Base-by-base conservation (phyloP, 192 early-diverging fungal species). In the Coemansia sp. region DNA sequence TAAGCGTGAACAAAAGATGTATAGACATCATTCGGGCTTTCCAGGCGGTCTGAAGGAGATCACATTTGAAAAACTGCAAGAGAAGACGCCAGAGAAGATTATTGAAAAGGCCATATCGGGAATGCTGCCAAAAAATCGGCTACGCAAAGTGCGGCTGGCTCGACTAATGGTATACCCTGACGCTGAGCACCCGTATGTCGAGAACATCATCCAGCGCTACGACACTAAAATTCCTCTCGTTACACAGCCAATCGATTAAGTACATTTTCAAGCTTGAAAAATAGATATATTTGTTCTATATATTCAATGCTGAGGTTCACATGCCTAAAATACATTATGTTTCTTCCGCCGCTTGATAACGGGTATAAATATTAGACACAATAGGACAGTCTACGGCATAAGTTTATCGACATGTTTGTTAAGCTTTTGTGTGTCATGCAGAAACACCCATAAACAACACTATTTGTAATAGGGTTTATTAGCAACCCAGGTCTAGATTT, bases 91-190 rank as follows among this genome's bases (percentile, higher is more conserved):
- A 0, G 87, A 85, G 41, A 91, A 88, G 65, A 81, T 89, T 64
- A 83, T 98, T 55, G 90, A 90, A 62, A 94, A 93, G 72, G 96
- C 96, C 9, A 85, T 98, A 21, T 93, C 89, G 6, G 94, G 94
- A 27, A 94, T 95, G 92, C 76, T 98, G 53, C 96, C 96, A 38
- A 98, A 98, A 73, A 96, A 96, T 82, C 84, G 87, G 52, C 83
- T 96, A 54, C 87, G 94, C 19, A 87, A 92, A 45, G 84, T 82
- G 4, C 87, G 90, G 59, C 72, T 98, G 65, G 75, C 69, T 16
- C 86, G 96, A 38, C 77, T 96, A 52, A 74, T 86, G 62, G 84
- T 98, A 19, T 98, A 94, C 83, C 86, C 91, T 16, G 94, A 91
- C 31, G 85, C 64, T 9, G 87, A 92, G 61, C 94, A 97, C 66